Percentiles rank a stretch among this genome's conserved stretches.
Conservation (phyloP, 805 yeast species). For the Alloascoidea africana region DNA sequence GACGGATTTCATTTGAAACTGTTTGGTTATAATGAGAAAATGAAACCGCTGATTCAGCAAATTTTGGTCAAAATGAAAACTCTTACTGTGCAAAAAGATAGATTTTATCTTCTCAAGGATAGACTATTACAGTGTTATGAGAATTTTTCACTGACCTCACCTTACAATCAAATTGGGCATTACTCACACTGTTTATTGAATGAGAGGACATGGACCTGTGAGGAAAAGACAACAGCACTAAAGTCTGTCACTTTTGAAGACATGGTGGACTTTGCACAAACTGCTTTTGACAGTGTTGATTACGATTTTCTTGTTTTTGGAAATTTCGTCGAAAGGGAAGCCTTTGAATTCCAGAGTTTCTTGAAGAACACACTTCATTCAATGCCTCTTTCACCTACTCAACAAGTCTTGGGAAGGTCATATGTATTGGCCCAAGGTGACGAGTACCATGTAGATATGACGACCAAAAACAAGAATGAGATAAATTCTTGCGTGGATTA, state of each 20-base stretch:
- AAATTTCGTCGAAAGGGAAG: slow-evolving; percentile 42
- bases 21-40: slow-evolving; percentile 75
- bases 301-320: slow-evolving; percentile 70
- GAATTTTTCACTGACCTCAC: slow-evolving; percentile 59
- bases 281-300: slow-evolving; percentile 44
- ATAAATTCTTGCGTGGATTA: slow-evolving; percentile 78
- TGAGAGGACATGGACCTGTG: slow-evolving; percentile 52
- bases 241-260: slow-evolving; percentile 30
- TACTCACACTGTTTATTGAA: slow-evolving; percentile 50
- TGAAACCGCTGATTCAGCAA: slow-evolving; percentile 43
- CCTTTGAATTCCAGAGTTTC: slow-evolving; percentile 30
- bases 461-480: slow-evolving; percentile 48
- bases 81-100: slow-evolving; percentile 34
- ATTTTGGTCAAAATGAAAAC: slow-evolving; percentile 37
- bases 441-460: slow-evolving; percentile 1
- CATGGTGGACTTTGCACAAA: slow-evolving; percentile 32
- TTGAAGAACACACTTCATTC: slow-evolving; percentile 25
- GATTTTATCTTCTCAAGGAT: slow-evolving; percentile 57
- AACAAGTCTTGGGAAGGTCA: slow-evolving; percentile 28
- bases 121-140: slow-evolving; percentile 43
- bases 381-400: slow-evolving; percentile 25
- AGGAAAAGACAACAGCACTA: slow-evolving; percentile 40
- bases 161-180: slow-evolving; percentile 67
- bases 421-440: slow-evolving; percentile 16
- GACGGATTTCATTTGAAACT: slow-evolving; percentile 60